Percentiles rank a stretch among this genome's conserved stretches.
These are phyloP conservation scores for Cydonia oblonga DNA, from an alignment of 331 rosid genomes.

Conservation along the genomic window DNA sequence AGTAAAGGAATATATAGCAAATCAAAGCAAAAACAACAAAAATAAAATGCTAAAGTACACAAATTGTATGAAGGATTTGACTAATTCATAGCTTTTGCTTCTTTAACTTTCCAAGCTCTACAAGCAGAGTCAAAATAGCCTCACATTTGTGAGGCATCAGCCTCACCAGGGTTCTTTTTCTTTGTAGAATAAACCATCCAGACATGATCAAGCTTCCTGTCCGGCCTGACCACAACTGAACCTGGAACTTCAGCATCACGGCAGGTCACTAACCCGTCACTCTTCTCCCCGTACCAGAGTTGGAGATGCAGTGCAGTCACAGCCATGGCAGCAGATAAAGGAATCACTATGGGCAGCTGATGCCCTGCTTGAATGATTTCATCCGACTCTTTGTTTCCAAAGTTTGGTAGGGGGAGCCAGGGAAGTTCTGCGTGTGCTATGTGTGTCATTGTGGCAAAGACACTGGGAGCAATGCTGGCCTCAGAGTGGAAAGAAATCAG, in stretches of 20 bases:
- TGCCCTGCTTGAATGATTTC: conserved; percentile 21
- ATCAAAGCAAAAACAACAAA: neutral
- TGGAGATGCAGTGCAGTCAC: conserved; percentile 55
- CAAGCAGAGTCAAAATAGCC: conserved; percentile 58
- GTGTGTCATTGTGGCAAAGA: conserved; percentile 66
- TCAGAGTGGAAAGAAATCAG: conserved; percentile 61
- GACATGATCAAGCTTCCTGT: conserved; percentile 65
- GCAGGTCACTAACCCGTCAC: conserved; percentile 63
- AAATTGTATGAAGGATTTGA: neutral
- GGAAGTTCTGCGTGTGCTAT: conserved; percentile 77
- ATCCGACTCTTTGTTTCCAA: conserved; percentile 16
- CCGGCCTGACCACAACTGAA: conserved; percentile 57
- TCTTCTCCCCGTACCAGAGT: conserved; percentile 73
- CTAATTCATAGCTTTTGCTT: neutral
- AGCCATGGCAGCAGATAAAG: conserved; percentile 72
- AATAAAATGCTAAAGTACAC: neutral
- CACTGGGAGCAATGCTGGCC: conserved; percentile 51
- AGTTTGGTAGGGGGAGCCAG: conserved; percentile 35
- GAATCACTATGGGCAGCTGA: conserved; percentile 59
- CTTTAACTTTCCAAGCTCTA: conserved; percentile 48
- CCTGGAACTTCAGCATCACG: conserved; percentile 77
- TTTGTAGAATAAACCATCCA: conserved; percentile 79
- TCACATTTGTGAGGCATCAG: conserved; percentile 67
- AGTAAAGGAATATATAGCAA: neutral
- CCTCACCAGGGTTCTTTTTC: conserved; percentile 32